Percentiles rank a stretch among this genome's conserved stretches.
Evolutionary conservation across 345 rosid genomes (phyloP).

Genomic region (Aquilaria yunnanensis): DNA sequence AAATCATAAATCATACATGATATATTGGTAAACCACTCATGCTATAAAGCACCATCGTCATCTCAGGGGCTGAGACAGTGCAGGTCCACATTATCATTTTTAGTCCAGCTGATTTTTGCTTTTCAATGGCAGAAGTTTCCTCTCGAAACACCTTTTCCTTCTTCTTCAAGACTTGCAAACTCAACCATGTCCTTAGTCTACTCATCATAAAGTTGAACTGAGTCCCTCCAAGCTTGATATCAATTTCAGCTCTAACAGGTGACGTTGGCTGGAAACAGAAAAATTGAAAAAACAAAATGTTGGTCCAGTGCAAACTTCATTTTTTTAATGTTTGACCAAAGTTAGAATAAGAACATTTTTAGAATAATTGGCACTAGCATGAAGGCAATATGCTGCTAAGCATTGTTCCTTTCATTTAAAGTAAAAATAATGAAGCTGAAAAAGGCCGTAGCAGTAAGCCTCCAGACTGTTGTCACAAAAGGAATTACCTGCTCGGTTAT

Average conservation of each 20-base stretch:
- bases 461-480: constrained; percentile 10
- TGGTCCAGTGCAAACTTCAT: too few relatives aligned
- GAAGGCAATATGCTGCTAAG: constrained; percentile 1
- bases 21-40: constrained; percentile 55
- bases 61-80: constrained; percentile 95
- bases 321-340: too few relatives aligned
- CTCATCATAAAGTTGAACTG: constrained; percentile 65
- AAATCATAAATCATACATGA: constrained; percentile 64
- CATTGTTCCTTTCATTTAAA: neutral
- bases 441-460: constrained; percentile 16
- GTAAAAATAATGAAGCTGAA: constrained; percentile 6
- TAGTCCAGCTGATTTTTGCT: constrained; percentile 41
- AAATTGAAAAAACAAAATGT: neutral
- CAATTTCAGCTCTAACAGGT: constrained; percentile 89
- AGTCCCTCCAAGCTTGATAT: constrained; percentile 92
- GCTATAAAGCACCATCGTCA: constrained; percentile 66
- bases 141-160: constrained; percentile 64
- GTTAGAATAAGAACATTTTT: neutral
- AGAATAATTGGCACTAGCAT: neutral
- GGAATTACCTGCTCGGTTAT: constrained; percentile 68
- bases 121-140: constrained; percentile 32
- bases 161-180: constrained; percentile 53
- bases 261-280: constrained; percentile 52
- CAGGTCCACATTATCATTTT: constrained; percentile 86
- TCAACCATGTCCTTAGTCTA: constrained; percentile 81